phyloP scores from a whole-genome alignment of 768 basidiomycete genomes.

The Serendipita indica region DNA sequence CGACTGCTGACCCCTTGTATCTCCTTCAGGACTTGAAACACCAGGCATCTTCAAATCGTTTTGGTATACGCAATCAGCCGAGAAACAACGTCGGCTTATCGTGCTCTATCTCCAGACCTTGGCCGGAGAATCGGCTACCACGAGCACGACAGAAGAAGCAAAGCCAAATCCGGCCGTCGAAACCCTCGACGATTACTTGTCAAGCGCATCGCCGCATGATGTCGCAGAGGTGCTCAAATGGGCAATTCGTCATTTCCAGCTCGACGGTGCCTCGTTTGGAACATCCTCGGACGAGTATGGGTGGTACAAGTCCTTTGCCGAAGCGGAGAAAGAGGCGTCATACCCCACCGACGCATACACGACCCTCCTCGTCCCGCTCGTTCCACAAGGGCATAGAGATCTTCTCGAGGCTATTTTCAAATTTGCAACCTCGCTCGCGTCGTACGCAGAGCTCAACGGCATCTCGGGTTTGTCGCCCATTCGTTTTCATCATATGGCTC shows the following conservation, averaged over 20 bases:
- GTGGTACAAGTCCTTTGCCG: conserved; percentile 56
- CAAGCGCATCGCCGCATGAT: conserved; percentile 55
- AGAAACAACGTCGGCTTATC: conserved; percentile 51
- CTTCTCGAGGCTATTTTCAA: conserved; percentile 44
- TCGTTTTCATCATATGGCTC: background rate
- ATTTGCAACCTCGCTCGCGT: conserved; percentile 52
- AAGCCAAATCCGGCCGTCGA: conserved; percentile 32
- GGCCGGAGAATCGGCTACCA: conserved; percentile 40
- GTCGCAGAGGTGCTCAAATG: conserved; percentile 69
- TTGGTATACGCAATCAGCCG: conserved; percentile 62
- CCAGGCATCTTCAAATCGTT: conserved; percentile 77
- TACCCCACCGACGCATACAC: conserved; percentile 54
- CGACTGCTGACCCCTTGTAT: conserved; percentile 1
- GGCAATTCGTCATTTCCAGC: conserved; percentile 58
- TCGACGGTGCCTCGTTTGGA: conserved; percentile 47
- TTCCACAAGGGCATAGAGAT: conserved; percentile 44
- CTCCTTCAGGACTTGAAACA: conserved; percentile 50
- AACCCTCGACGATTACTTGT: conserved; percentile 50
- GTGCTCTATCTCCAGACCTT: conserved; percentile 41
- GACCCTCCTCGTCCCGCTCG: conserved; percentile 39
- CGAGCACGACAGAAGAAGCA: conserved; percentile 34
- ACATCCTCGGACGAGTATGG: conserved; percentile 29
- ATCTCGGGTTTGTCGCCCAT: conserved; percentile 28
- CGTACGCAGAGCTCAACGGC: conserved; percentile 56
- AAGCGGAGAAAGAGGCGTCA: conserved; percentile 40